These are phyloP conservation scores for Lipomyces spencermartinsiae DNA, from an alignment of 805 yeast species.

Conservation along the genomic window DNA sequence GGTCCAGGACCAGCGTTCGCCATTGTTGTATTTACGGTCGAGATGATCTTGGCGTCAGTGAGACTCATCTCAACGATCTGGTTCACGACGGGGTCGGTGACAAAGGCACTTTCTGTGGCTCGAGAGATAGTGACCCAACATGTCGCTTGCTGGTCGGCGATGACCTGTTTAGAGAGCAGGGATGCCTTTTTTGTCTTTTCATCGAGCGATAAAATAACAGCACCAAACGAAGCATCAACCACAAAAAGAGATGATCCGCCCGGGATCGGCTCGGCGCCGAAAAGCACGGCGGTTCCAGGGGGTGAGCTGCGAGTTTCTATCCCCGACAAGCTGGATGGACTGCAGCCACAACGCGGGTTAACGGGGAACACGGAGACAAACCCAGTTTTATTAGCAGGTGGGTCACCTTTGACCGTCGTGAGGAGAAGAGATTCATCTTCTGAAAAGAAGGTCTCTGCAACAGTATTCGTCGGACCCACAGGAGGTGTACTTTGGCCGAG, in stretches of 20 bases:
- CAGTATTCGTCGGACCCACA: background rate
- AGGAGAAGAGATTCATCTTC: constrained; percentile 3
- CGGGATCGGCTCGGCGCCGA: background rate
- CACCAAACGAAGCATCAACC: constrained; percentile 1
- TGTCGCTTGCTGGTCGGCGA: constrained; percentile 3
- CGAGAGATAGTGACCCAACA: background rate
- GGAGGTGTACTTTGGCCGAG: constrained; percentile 5
- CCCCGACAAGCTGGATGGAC: background rate
- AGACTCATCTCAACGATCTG: constrained; percentile 8
- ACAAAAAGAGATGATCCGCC: background rate
- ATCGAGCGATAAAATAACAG: background rate
- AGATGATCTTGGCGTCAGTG: constrained; percentile 5
- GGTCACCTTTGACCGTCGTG: constrained; percentile 7
- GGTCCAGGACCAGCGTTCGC: background rate
- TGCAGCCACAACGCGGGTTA: background rate
- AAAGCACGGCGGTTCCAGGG: constrained; percentile 7
- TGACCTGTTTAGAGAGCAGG: background rate
- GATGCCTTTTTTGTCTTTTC: background rate
- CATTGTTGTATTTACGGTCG: background rate
- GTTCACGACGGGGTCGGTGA: background rate
- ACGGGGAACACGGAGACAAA: background rate
- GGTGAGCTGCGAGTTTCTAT: background rate
- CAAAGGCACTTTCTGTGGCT: background rate
- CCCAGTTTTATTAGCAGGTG: background rate
- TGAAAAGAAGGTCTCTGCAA: background rate